Evolutionary conservation across 2,329 filamentous ascomycete species (phyloP), one percentile per base, ranked within the genome.

Genomic region (Fusarium sp.): DNA sequence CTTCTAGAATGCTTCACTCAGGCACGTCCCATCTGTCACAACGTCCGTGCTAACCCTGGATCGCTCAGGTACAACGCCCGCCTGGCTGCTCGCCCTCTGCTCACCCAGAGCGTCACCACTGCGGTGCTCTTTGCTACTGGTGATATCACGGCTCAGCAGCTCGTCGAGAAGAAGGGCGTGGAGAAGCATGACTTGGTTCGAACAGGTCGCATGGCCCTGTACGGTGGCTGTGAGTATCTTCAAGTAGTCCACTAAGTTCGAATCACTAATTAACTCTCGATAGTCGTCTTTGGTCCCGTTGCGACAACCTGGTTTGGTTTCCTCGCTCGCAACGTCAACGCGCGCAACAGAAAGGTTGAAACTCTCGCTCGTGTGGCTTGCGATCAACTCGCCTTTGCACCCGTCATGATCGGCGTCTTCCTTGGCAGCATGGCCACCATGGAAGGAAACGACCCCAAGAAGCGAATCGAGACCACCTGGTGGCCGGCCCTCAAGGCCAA

Each of bases 71-170:
- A 98, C 86, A 95, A 97, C 85, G 88, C 90, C 80, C 93, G 91
- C 83, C 88, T 98, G 81, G 92, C 93, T 78, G 90, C 91, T 79
- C 90, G 94, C 80, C 96, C 96, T 69, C 87, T 98, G 78, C 90
- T 98, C 80, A 98, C 96, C 12, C 95, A 98, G 87, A 94, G 93
- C 81, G 86, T 98, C 78, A 97, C 95, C 66, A 98, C 96, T 43
- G 93, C 94, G 58, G 89, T 98, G 69, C 92, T 99, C 73, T 99
- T 98, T 82, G 95, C 93, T 68, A 94, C 95, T 15, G 97, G 97
- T 79, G 97, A 99, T 85, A 88, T 93, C 70, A 92, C 97, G 76
- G 95, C 97, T 40, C 97, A 99, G 85, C 96, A 98, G 85, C 87
- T 91, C 38, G 94, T 99, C 69, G 96, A 98, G 85, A 92, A 91